Base-by-base conservation (phyloP, 1,284 basidiomycete genomes). In the Ganoderma sinense region DNA sequence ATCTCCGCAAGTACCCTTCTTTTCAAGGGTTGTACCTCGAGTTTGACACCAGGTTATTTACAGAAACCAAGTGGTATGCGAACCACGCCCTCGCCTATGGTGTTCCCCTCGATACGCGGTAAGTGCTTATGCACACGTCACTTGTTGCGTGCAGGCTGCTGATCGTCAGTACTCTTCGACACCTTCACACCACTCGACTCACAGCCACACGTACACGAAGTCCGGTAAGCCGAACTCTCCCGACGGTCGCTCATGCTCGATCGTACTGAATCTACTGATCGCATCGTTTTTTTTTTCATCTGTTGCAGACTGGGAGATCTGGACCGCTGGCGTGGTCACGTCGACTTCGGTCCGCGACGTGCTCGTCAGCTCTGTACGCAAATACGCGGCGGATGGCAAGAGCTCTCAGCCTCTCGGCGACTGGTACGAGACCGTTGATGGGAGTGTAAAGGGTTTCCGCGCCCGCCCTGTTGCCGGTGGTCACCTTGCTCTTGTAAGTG, bases 11-110 rank as follows among this genome's bases (percentile, higher is more conserved):
- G 87, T 75, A 11, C 5, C 41, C 2, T 20, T 1, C 31, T 29
- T 36, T 36, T 53, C 8, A 39, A 39, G 4, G 16, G 36, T 41
- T 2, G 45, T 23, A 14, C 14, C 36, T 39, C 36, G 36, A 51
- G 45, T 48, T 20, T 48, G 23, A 48, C 45, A 6, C n/a, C 45
- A 48, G 20, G 45, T n/a, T 7, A 39, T 39, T 39, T 10, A 7
- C 75, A 89, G 88, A 91, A 78, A 89, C 88, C 39, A 82, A 83
- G 2, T 92, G 90, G 86, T 93, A 92, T 72, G 83, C 84, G 65
- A 87, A 83, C 7, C 86, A 87, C 23, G 33, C 71, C 86, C 85
- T 83, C 71, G 72, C 80, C 6, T 91, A 86, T 73, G 90, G 90
- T 26, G 83, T 91, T 3, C 88, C 88, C 1, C 82, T 92, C 36